Conservation (phyloP, 192 early-diverging fungal genomes). For the Rhizophagus sp. region DNA sequence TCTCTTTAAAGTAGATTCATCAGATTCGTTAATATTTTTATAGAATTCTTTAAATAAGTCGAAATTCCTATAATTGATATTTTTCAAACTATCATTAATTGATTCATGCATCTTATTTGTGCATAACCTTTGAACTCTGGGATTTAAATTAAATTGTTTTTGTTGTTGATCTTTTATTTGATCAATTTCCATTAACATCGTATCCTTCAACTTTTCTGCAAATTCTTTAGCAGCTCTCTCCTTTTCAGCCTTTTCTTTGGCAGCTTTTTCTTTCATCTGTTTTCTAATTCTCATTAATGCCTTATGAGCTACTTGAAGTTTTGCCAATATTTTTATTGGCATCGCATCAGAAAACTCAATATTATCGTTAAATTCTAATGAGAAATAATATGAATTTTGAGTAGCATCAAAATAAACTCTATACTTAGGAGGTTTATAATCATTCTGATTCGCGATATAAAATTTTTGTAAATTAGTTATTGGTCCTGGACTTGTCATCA, state of each 20-base stretch:
- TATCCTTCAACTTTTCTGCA: background rate
- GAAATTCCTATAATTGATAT: background rate
- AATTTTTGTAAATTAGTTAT: background rate
- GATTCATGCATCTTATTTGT: background rate
- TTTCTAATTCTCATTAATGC: background rate
- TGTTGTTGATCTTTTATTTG: background rate
- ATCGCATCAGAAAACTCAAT: background rate
- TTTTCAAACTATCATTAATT: background rate
- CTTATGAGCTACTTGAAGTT: background rate
- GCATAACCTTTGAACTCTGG: background rate
- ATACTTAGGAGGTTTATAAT: background rate
- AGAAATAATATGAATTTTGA: background rate
- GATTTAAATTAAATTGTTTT: background rate
- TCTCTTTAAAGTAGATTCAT: background rate
- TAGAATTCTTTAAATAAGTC: background rate
- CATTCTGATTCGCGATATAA: background rate
- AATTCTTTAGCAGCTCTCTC: background rate
- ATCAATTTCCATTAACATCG: background rate
- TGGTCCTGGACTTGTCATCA: background rate
- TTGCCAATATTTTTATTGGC: background rate
- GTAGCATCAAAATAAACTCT: background rate
- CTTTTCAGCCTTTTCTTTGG: background rate
- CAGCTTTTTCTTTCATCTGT: background rate
- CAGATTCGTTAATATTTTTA: background rate
- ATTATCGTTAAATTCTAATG: background rate